Percentiles rank a stretch among this genome's conserved stretches.
Evolutionary conservation across 164 flowering plant genomes (phyloP).

Genomic region (grape (Vitis vinifera)): DNA sequence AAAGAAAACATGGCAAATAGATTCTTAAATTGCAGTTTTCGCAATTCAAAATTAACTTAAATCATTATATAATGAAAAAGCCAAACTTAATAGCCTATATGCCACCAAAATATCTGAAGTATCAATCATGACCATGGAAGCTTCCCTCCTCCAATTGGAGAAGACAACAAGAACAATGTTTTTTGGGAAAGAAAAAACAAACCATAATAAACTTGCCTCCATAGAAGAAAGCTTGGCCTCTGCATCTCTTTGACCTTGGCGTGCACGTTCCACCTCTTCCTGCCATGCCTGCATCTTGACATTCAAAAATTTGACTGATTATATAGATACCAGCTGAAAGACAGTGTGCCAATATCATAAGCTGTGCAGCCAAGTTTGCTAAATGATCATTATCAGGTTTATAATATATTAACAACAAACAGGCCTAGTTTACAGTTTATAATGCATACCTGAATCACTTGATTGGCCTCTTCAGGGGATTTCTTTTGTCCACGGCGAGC

Average conservation of each 20-base stretch:
- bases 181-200: neutral
- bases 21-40: neutral
- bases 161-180: neutral
- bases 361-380: neutral
- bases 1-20: slow-evolving; percentile 4
- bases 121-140: neutral
- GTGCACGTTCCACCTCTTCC: slow-evolving; percentile 98
- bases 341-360: neutral
- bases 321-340: neutral
- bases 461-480: slow-evolving; percentile 89
- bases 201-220: slow-evolving; percentile 56
- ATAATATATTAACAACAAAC: neutral
- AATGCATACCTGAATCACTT: slow-evolving; percentile 72
- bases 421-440: neutral
- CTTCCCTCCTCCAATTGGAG: neutral
- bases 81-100: neutral
- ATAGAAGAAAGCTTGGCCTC: slow-evolving; percentile 81
- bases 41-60: too few relatives aligned
- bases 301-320: slow-evolving; percentile 9
- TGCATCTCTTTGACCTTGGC: slow-evolving; percentile 95
- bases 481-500: slow-evolving; percentile 83
- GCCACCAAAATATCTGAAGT: neutral
- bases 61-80: too few relatives aligned
- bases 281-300: slow-evolving; percentile 94
- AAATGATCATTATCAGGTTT: neutral